phyloP scores from a whole-genome alignment of 2,329 filamentous ascomycete species.

The Cylindrodendrum hubeiense region DNA sequence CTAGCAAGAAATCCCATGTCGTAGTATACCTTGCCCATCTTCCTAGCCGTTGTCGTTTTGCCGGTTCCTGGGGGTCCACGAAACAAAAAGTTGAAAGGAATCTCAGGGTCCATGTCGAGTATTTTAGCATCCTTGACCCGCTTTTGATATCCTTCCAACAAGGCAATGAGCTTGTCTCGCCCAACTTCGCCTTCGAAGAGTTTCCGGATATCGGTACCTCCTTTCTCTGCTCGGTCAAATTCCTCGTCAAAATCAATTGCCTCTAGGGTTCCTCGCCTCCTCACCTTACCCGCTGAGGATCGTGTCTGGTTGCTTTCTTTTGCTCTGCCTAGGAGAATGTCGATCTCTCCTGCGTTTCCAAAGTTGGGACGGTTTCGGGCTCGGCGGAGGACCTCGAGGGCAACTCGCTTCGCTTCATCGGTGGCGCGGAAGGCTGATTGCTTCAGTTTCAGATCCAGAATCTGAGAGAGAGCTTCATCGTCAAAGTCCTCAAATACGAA shows the following conservation, averaged over 20 bases:
- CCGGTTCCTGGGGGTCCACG: conserved; percentile 76
- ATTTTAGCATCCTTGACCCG: conserved; percentile 49
- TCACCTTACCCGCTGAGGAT: conserved; percentile 31
- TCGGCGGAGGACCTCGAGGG: conserved; percentile 69
- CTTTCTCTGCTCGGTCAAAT: conserved; percentile 58
- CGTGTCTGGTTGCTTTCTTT: conserved; percentile 40
- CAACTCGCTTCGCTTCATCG: conserved; percentile 62
- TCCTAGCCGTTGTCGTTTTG: conserved; percentile 79
- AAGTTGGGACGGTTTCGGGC: conserved; percentile 76
- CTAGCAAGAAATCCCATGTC: conserved; percentile 76
- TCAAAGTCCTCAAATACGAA: conserved; percentile 79
- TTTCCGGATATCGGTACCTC: conserved; percentile 57
- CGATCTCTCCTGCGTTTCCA: conserved; percentile 80
- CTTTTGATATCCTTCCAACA: conserved; percentile 67
- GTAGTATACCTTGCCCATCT: conserved; percentile 82
- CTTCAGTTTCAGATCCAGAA: conserved; percentile 75
- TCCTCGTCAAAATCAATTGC: conserved; percentile 81
- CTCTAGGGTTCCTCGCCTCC: conserved; percentile 74
- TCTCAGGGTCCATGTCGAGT: conserved; percentile 50
- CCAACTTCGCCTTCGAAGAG: conserved; percentile 73
- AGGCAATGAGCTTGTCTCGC: conserved; percentile 64
- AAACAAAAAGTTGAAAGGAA: conserved; percentile 79
- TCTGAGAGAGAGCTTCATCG: conserved; percentile 66
- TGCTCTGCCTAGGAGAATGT: conserved; percentile 56
- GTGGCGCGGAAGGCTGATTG: conserved; percentile 66